Evolutionary conservation across 495 filamentous ascomycete genomes (phyloP).

Genomic region (Penicillium simplicissimum): DNA sequence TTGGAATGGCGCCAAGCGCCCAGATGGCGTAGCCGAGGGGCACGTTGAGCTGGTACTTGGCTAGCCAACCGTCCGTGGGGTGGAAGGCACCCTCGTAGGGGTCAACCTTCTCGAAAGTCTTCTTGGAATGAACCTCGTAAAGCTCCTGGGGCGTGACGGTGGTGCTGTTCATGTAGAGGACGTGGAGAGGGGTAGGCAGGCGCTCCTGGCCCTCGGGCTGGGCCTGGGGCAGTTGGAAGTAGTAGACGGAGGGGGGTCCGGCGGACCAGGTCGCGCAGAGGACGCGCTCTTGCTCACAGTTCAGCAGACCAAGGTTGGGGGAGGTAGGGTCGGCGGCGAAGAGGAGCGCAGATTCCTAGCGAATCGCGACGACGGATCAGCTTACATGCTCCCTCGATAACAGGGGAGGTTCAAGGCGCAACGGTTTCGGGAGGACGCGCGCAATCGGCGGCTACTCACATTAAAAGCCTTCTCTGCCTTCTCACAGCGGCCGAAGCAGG

Average conservation of each 20-base stretch:
- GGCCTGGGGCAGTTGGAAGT: conserved; percentile 69
- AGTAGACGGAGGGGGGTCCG: conserved; percentile 68
- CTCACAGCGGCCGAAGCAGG: conserved; percentile 70
- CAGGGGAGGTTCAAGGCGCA: not conserved
- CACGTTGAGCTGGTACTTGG: conserved; percentile 60
- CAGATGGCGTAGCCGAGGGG: conserved; percentile 71
- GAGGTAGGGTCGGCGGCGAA: conserved; percentile 65
- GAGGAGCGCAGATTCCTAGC: conserved; percentile 64
- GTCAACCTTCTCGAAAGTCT: conserved; percentile 54
- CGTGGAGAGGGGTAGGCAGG: conserved; percentile 50
- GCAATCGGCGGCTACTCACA: conserved; percentile 34
- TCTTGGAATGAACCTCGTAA: conserved; percentile 61
- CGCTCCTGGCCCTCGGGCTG: conserved; percentile 38
- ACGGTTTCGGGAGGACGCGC: not conserved
- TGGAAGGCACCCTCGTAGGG: conserved; percentile 75
- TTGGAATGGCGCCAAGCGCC: conserved; percentile 56
- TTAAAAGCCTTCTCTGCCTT: conserved; percentile 57
- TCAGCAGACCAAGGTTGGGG: conserved; percentile 69
- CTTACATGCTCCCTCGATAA: not conserved
- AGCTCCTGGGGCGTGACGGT: conserved; percentile 63
- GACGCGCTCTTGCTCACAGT: conserved; percentile 77
- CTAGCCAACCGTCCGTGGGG: conserved; percentile 74
- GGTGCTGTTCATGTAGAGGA: conserved; percentile 64
- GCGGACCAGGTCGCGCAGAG: conserved; percentile 84
- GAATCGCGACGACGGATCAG: not conserved